These are phyloP conservation scores for Coemansia reversa DNA, from an alignment of 192 early-diverging fungal genomes.

Conservation along the genomic window DNA sequence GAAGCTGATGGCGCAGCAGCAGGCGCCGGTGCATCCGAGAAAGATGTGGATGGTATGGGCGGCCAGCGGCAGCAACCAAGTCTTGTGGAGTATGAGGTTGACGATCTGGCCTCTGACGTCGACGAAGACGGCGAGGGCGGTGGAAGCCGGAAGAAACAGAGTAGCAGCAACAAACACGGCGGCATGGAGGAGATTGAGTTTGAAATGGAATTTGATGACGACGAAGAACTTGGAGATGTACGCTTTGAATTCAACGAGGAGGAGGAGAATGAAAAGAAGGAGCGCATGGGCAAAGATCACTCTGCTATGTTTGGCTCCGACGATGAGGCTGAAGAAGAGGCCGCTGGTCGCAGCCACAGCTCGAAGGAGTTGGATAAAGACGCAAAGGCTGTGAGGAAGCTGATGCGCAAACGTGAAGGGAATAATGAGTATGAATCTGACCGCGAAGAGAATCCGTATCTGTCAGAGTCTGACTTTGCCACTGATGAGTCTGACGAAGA, in stretches of 20 bases:
- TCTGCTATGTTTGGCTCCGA: slow-evolving; percentile 16
- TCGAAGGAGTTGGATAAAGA: slow-evolving; percentile 38
- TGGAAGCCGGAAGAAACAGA: slow-evolving; percentile 19
- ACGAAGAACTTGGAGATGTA: slow-evolving; percentile 72
- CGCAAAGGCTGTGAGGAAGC: slow-evolving; percentile 60
- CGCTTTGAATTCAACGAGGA: slow-evolving; percentile 66
- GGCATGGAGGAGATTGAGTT: slow-evolving; percentile 74
- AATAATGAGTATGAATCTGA: slow-evolving; percentile 46
- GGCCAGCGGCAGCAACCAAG: slow-evolving; percentile 5
- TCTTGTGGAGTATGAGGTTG: slow-evolving; percentile 56
- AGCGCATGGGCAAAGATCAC: slow-evolving; percentile 39
- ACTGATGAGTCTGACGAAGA: slow-evolving; percentile 47
- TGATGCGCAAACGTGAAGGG: slow-evolving; percentile 62
- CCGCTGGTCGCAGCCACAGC: neutral
- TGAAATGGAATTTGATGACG: slow-evolving; percentile 80
- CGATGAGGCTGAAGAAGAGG: slow-evolving; percentile 43
- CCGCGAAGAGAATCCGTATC: slow-evolving; percentile 42
- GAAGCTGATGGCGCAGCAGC: slow-evolving; percentile 22
- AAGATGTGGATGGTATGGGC: slow-evolving; percentile 36
- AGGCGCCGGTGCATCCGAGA: slow-evolving; percentile 9
- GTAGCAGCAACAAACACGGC: slow-evolving; percentile 46
- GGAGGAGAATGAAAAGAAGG: slow-evolving; percentile 59
- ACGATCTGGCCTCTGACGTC: slow-evolving; percentile 34
- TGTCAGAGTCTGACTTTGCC: slow-evolving; percentile 45
- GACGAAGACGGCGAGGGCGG: slow-evolving; percentile 58